Base-by-base conservation (phyloP, 345 rosid species). In the Citrus australasica region DNA sequence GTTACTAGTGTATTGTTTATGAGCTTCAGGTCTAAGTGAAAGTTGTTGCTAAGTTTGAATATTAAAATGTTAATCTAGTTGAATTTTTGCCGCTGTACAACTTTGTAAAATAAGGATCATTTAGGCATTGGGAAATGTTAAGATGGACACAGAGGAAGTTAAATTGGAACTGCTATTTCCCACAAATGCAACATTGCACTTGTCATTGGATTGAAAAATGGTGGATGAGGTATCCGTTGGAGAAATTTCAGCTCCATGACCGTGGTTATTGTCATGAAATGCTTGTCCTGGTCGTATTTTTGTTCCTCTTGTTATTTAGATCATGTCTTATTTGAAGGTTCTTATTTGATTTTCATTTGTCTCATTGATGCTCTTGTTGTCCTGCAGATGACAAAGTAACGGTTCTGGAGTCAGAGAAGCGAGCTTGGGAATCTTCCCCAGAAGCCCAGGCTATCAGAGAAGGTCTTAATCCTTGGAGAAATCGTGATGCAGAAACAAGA, bases 401-500 rank as follows among this genome's bases (percentile, higher is more conserved):
- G 21, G 94, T 84, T 37, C 64, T 94, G 67, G 95, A 94, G 85
- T 86, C 97, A 3, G 97, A 93, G 91, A 93, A 89, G 85, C 89
- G 90, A 46, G 93, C 97, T 25, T 93, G 86, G 88, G 97, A 92
- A 74, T 81, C 78, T 83, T 89, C 94, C 9, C 92, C 86, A 14
- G 93, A 93, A 84, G 98, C 92, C 76, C 90, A 86, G 83, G 98
- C 97, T 32, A 64, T 87, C 27, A 87, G 88, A 83, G 94, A 93
- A 35, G 92, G 95, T 76, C 90, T 93, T 35, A 92, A 94, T 88
- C 98, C 98, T 40, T 93, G 98, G 98, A 93, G 92, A 82, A 87
- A 90, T 79, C 87, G 30, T 55, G 94, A 91, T 59, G 48, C 82
- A 14, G 81, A 86, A 82, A 59, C 86, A 2, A 75, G 66, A 78